Evolutionary conservation across 257 asterid species (phyloP), one percentile per base, ranked within the genome.

Genomic region (Fraxinus anomala): DNA sequence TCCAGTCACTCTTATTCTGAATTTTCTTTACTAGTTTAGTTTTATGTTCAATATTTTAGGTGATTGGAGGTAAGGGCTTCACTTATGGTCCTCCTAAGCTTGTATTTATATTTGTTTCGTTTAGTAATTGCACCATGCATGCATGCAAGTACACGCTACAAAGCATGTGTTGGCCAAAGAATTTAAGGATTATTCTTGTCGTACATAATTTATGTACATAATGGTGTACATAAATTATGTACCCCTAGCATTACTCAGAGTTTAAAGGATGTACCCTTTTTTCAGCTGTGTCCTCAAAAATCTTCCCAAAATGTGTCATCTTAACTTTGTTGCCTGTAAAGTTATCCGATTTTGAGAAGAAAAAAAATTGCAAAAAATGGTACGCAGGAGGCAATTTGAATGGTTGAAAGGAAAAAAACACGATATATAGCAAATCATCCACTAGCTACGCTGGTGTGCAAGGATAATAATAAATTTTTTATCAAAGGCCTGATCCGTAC

Each of bases 311-410:
- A 30, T 54, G 31, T 23, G 54, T 21, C 24, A 21, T n/a, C 23
- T 68, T 74, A 24, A 69, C 39, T n/a, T 19, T 49, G 76, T 74
- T 47, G n/a, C 85, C 88, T 85, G 77, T 76, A 11, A 10, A 42
- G 49, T 12, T 42, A 42, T 4, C 17, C 49, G 1, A 42, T 42
- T 11, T 10, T 11, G 49, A 42, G 49, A 11, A 42, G n/a, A 11
- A 0, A 42, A 3, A 40, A 40, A 40, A 42, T 42, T 12, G 16
- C 49, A 11, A 11, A 47, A 73, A 73, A 4, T 36, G 69, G 1
- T 34, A 28, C 31, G 23, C n/a, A 17, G 14, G 16, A 70, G 2
- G 19, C 28, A 67, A 4, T 17, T 39, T 13, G 17, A 26, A 37
- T 24, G 23, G 23, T 23, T 9, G 33, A 61, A 61, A 21, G 1